Evolutionary conservation across 2,329 filamentous ascomycete species (phyloP).

Genomic region (Ophiocordyceps robertsii): DNA sequence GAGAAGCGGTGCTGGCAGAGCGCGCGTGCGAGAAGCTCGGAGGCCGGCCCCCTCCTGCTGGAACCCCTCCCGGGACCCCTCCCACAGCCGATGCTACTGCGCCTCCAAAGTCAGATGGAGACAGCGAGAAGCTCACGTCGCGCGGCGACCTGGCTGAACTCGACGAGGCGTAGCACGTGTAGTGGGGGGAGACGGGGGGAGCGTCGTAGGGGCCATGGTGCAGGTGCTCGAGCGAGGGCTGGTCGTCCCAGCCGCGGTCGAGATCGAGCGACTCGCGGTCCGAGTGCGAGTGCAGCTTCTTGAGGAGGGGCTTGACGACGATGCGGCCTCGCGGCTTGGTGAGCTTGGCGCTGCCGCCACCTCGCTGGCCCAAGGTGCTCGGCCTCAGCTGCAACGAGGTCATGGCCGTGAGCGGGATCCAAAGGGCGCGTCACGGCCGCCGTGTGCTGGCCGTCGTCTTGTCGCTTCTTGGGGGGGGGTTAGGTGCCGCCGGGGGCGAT

Average conservation of each 20-base stretch:
- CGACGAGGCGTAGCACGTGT: constrained; percentile 9
- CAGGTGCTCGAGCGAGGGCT: constrained; percentile 14
- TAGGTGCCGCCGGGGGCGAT: not conserved
- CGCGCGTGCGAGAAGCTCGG: constrained; percentile 40
- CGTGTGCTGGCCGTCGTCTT: no score
- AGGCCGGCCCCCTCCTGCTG: not conserved
- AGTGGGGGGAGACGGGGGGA: constrained; percentile 5
- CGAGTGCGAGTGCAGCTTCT: constrained; percentile 38
- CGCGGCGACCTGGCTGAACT: constrained; percentile 8
- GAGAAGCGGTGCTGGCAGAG: constrained; percentile 44
- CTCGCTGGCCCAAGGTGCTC: constrained; percentile 2
- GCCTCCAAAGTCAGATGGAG: constrained; percentile 18
- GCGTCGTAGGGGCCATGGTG: constrained; percentile 9
- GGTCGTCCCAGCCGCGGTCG: constrained; percentile 45
- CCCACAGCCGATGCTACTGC: constrained; percentile 1
- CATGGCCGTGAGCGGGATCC: constrained; percentile 1
- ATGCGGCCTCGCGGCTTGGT: constrained; percentile 33
- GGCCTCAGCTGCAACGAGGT: constrained; percentile 16
- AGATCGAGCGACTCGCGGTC: constrained; percentile 51
- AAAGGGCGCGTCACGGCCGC: no score
- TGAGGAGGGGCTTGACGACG: constrained; percentile 48
- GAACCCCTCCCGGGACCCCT: not conserved
- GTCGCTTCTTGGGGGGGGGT: no score
- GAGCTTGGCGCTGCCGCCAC: constrained; percentile 13
- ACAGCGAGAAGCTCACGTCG: constrained; percentile 35